A percentile compares a stretch with the other conserved stretches of the same genome.
Evolutionary conservation across 2,329 filamentous ascomycete genomes (phyloP).

Genomic region (Chrysoporthe cubensis): DNA sequence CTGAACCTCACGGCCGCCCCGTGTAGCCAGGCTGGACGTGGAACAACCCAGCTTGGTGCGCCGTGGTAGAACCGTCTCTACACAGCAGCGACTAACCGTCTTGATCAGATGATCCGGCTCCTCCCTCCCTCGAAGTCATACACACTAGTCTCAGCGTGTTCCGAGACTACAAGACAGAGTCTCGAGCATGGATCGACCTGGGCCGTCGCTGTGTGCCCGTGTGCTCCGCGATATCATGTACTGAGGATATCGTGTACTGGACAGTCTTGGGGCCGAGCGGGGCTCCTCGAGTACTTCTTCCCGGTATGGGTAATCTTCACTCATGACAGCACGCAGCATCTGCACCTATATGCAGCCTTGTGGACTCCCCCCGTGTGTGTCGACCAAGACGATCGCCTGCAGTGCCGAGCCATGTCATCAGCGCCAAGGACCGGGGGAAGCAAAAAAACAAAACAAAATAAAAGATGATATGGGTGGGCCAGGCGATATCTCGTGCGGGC

Average conservation of each 20-base stretch:
- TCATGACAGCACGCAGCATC: conserved; percentile 2
- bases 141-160: background rate
- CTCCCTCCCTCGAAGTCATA: background rate
- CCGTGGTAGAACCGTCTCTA: background rate
- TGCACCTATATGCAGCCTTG: conserved; percentile 9
- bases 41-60: background rate
- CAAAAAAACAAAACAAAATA: background rate
- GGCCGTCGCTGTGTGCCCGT: background rate
- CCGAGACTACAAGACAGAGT: background rate
- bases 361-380: conserved; percentile 14
- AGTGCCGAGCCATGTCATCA: conserved; percentile 1
- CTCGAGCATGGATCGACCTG: background rate
- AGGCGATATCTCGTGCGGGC: conserved; percentile 13
- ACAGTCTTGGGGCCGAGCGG: background rate
- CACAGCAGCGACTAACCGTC: background rate
- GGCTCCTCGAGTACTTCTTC: background rate
- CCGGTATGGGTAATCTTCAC: background rate
- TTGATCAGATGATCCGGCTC: background rate
- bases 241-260: background rate
- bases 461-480: background rate
- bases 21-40: background rate
- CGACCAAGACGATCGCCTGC: background rate
- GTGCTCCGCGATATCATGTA: background rate
- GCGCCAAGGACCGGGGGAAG: background rate
- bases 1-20: background rate